phyloP scores from a whole-genome alignment of 768 basidiomycete genomes.

The Suillus placidus region DNA sequence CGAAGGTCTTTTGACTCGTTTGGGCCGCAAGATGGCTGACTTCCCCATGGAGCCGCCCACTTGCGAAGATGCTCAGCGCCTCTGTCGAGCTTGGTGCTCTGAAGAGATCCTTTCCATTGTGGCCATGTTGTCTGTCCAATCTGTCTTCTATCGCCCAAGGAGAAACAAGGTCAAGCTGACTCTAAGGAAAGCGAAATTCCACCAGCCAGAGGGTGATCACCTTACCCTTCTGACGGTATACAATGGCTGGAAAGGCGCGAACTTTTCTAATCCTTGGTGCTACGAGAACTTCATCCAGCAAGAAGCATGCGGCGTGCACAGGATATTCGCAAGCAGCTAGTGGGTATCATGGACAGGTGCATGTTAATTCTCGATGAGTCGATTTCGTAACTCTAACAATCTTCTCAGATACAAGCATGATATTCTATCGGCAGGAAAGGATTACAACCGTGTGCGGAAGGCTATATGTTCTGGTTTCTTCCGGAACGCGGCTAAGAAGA shows the following conservation, averaged over 20 bases:
- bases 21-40: slow-evolving; percentile 99
- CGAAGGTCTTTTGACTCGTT: slow-evolving; percentile 90
- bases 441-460: slow-evolving; percentile 90
- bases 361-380: slow-evolving; percentile 24
- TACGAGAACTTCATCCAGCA: slow-evolving; percentile 99
- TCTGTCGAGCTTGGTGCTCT: slow-evolving; percentile 95
- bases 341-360: slow-evolving; percentile 98
- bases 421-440: slow-evolving; percentile 87
- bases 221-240: slow-evolving; percentile 91
- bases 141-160: slow-evolving; percentile 98
- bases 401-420: slow-evolving; percentile 89
- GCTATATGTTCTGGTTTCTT: slow-evolving; percentile 99
- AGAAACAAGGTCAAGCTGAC: slow-evolving; percentile 98
- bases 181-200: slow-evolving; percentile 99
- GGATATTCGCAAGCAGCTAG: slow-evolving; percentile 94
- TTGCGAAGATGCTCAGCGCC: slow-evolving; percentile 98
- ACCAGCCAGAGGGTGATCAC: slow-evolving; percentile 98
- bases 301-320: slow-evolving; percentile 96
- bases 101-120: slow-evolving; percentile 97
- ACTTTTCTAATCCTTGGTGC: slow-evolving; percentile 98
- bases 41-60: slow-evolving; percentile 95
- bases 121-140: slow-evolving; percentile 96
- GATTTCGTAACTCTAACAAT: slow-evolving; percentile 11
- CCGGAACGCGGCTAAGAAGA: slow-evolving; percentile 99
- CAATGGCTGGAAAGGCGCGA: slow-evolving; percentile 97